Base-by-base conservation (phyloP, 2,329 filamentous ascomycete genomes). In the Cordyceps javanica region DNA sequence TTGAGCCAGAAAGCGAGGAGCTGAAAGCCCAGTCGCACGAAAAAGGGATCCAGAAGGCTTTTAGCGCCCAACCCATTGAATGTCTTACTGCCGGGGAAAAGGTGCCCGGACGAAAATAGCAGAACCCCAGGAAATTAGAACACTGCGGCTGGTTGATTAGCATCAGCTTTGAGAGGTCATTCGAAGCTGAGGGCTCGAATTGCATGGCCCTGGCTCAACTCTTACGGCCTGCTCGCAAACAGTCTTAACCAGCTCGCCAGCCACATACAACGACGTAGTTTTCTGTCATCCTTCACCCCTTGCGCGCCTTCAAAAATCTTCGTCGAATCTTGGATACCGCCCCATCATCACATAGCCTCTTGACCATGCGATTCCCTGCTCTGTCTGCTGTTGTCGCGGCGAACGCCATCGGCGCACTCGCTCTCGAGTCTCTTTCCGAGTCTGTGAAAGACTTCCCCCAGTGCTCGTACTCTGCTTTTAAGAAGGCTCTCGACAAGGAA, bases 371-470 rank as follows among this genome's bases (percentile, higher is more conserved):
- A 30, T 28, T 46, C 23, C n/a, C 30, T 8, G 23, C 49, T 34
- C 34, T 52, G 13, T 41, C 55, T 9, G 42, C 41, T 30, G 30
- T 39, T 16, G 11, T 52, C 13, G 23, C 52, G 30, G 55, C 38
- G 10, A 52, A 52, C 28, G 48, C 39, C 30, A 36, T 58, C 23
- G 55, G 55, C n/a, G 55, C 55, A 11, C 21, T 52, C 11, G 55
- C 55, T 25, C 3, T 58, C 23, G 55, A 46, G n/a, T 32, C 46
- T 5, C 55, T 58, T 11, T 58, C 55, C 6, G 48, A 39, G 13
- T 52, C 41, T 25, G 32, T 58, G 13, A 45, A 52, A 21, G 55
- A 58, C 28, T 52, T 58, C 16, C 55, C 55, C 10, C 39, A 51
- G 19, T 58, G 55, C 48, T 58, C 55, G 7, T 19, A 16, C 19